Evolutionary conservation across 495 filamentous ascomycete species (phyloP).

Genomic region (Aspergillus indologenus): DNA sequence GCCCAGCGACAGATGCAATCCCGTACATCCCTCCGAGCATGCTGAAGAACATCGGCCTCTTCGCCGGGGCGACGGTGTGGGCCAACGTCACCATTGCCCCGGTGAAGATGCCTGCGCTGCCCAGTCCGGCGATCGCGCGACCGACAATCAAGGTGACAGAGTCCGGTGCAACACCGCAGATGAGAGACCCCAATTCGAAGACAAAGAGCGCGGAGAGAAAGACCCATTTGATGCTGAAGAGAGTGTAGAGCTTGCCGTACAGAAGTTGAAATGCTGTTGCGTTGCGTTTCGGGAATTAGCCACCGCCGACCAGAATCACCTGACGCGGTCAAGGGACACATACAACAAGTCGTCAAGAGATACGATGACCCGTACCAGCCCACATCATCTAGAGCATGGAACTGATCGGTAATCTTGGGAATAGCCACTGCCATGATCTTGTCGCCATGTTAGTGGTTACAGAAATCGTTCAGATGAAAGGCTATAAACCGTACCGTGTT

Average conservation of each 20-base stretch:
- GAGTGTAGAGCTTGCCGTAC: slow-evolving; percentile 2
- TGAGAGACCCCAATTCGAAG: slow-evolving; percentile 16
- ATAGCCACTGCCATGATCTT: neutral
- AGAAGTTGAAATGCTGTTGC: neutral
- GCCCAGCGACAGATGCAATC: slow-evolving; percentile 43
- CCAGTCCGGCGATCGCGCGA: slow-evolving; percentile 71
- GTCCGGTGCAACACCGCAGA: slow-evolving; percentile 23
- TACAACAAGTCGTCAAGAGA: slow-evolving; percentile 2
- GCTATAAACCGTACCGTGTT: too few relatives aligned
- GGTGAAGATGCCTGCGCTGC: slow-evolving; percentile 69
- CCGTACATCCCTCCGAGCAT: slow-evolving; percentile 45
- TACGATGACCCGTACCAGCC: slow-evolving; percentile 55
- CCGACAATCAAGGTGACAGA: slow-evolving; percentile 60
- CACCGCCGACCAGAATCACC: too few relatives aligned
- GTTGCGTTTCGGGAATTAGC: neutral
- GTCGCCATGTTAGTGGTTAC: neutral
- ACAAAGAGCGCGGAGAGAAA: slow-evolving; percentile 9
- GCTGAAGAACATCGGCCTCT: slow-evolving; percentile 47
- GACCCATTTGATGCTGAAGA: slow-evolving; percentile 2
- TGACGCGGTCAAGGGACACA: too few relatives aligned
- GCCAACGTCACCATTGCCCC: slow-evolving; percentile 66
- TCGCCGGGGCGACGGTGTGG: slow-evolving; percentile 39
- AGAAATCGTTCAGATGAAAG: too few relatives aligned
- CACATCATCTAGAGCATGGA: slow-evolving; percentile 61
- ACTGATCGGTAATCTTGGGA: slow-evolving; percentile 55